A percentile compares a stretch with the other conserved stretches of the same genome.
Evolutionary conservation across 1,284 basidiomycete genomes (phyloP).

Genomic region (Violaceomyces palustris): DNA sequence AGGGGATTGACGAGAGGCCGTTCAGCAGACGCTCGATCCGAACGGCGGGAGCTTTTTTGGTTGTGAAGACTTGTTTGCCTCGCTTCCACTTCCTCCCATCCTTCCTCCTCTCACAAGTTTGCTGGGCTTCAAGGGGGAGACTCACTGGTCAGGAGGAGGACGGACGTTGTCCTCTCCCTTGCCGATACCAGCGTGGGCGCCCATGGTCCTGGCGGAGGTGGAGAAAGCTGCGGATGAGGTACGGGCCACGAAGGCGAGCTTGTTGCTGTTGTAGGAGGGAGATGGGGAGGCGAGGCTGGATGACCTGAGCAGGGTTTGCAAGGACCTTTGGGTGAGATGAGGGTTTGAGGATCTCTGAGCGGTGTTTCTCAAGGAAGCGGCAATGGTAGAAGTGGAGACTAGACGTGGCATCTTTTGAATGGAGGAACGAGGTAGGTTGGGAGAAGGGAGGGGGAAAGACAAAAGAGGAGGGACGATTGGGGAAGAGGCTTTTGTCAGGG

Average conservation of each 20-base stretch:
- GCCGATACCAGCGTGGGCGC: conserved; percentile 33
- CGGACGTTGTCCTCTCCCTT: conserved; percentile 50
- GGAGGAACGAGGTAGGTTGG: too few relatives aligned
- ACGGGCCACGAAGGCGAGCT: conserved; percentile 8
- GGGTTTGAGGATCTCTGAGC: conserved; percentile 34
- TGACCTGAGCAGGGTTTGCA: conserved; percentile 18
- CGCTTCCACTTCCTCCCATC: too few relatives aligned
- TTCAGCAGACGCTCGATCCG: too few relatives aligned
- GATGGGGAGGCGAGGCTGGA: conserved; percentile 4
- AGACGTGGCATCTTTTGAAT: conserved; percentile 32
- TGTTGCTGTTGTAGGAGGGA: conserved; percentile 1
- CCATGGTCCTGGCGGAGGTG: conserved; percentile 31
- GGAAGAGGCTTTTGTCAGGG: too few relatives aligned
- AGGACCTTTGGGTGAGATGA: conserved; percentile 16
- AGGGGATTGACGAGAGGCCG: too few relatives aligned
- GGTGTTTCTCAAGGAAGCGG: conserved; percentile 31
- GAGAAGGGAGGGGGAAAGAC: neutral
- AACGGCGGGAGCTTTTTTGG: neutral
- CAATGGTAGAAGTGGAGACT: conserved; percentile 27
- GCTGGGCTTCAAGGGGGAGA: conserved; percentile 7
- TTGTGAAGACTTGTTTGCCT: too few relatives aligned
- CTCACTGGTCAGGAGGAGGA: conserved; percentile 42
- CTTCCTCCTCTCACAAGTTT: too few relatives aligned
- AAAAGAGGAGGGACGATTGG: too few relatives aligned
- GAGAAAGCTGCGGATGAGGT: conserved; percentile 29